Evolutionary conservation across 169 alveolate genomes (phyloP).

Genomic region (Cryptosporidium viatorum): DNA sequence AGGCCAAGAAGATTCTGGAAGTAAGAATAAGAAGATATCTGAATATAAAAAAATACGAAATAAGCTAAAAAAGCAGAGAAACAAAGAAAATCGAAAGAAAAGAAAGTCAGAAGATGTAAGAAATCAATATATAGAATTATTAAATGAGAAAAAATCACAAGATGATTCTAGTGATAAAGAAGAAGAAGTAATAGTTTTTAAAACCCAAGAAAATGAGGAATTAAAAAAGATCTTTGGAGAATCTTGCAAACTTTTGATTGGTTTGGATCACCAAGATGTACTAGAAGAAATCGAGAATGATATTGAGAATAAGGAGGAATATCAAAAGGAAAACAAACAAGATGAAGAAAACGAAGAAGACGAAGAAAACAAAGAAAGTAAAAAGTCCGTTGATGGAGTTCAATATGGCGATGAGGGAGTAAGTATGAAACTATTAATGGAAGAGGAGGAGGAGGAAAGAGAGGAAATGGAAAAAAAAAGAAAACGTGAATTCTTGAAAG

Average conservation of each 20-base stretch:
- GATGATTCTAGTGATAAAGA: background rate
- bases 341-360: background rate
- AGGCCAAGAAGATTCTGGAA: background rate
- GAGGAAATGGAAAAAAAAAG: background rate
- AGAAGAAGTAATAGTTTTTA: background rate
- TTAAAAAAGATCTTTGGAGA: slow-evolving; percentile 27
- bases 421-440: slow-evolving; percentile 17
- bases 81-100: background rate
- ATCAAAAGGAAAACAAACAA: background rate
- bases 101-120: background rate
- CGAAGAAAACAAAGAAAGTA: background rate
- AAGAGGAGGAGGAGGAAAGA: slow-evolving; percentile 29
- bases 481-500: background rate
- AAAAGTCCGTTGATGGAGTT: background rate
- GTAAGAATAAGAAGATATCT: background rate
- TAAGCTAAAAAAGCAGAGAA: background rate
- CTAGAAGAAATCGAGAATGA: background rate
- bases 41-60: background rate
- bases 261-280: background rate
- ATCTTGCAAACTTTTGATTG: slow-evolving; percentile 33
- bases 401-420: background rate
- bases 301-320: background rate
- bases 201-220: slow-evolving; percentile 12
- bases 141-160: background rate
- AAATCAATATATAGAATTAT: too few relatives aligned